These are phyloP conservation scores for Digitaria exilis DNA, from an alignment of 202 grass and related monocot genomes.

Conservation along the genomic window DNA sequence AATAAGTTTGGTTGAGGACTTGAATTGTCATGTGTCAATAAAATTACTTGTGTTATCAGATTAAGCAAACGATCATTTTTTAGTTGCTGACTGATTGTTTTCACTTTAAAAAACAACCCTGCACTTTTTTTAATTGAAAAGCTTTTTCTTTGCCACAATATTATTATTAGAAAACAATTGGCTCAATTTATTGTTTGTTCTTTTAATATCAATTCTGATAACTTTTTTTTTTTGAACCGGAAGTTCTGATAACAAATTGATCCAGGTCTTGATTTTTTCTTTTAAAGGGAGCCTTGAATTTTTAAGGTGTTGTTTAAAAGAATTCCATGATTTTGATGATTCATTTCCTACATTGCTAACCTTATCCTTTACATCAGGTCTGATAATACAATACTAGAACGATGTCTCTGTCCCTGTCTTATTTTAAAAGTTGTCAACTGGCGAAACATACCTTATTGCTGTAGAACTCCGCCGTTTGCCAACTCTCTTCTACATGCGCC, in stretches of 20 bases:
- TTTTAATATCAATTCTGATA: background rate
- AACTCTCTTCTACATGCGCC: conserved; percentile 70
- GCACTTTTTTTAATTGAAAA: background rate
- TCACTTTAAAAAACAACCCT: background rate
- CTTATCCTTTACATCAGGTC: background rate
- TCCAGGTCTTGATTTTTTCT: background rate
- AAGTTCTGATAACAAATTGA: background rate
- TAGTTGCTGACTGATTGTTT: background rate
- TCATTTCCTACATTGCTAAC: background rate
- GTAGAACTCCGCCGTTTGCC: conserved; percentile 78
- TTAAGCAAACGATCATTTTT: background rate
- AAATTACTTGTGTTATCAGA: background rate
- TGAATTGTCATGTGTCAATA: background rate
- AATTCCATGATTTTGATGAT: background rate
- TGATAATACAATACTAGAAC: background rate
- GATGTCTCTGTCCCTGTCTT: background rate
- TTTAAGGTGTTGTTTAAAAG: background rate
- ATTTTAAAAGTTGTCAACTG: background rate
- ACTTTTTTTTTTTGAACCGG: no score
- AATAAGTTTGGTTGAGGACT: background rate
- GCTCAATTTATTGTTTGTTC: no score
- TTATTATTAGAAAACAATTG: no score
- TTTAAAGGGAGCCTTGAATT: background rate
- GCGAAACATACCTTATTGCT: conserved; percentile 56
- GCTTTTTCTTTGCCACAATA: no score